Conservation (phyloP, 495 filamentous ascomycete species). For the Penicillium malachiteum region DNA sequence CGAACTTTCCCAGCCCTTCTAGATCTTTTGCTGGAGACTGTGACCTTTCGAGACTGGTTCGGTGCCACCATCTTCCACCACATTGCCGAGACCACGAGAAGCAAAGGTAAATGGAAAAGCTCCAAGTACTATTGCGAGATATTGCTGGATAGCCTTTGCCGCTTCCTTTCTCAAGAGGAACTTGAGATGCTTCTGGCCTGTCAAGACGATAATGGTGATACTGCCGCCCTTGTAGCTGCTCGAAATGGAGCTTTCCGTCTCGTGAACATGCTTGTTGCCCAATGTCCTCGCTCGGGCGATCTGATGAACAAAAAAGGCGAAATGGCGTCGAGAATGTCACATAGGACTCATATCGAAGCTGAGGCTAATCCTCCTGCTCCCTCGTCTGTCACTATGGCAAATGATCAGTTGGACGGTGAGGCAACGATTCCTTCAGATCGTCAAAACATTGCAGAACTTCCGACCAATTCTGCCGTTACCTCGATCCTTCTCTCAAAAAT, state of each 20-base stretch:
- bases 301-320: conserved; percentile 76
- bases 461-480: conserved; percentile 30
- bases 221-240: conserved; percentile 83
- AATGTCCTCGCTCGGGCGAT: conserved; percentile 72
- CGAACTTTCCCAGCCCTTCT: conserved; percentile 79
- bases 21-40: conserved; percentile 71
- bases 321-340: conserved; percentile 72
- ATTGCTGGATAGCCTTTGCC: conserved; percentile 78
- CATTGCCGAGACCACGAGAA: conserved; percentile 77
- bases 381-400: conserved; percentile 45
- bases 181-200: conserved; percentile 68
- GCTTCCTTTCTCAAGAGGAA: conserved; percentile 63
- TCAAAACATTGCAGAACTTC: conserved; percentile 11
- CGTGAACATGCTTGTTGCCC: conserved; percentile 40
- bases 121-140: conserved; percentile 90
- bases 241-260: conserved; percentile 56
- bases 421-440: conserved; percentile 24
- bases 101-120: conserved; percentile 74
- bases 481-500: conserved; percentile 42
- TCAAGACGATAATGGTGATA: conserved; percentile 82
- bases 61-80: conserved; percentile 90
- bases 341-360: conserved; percentile 30
- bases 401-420: conserved; percentile 41
- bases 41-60: conserved; percentile 71
- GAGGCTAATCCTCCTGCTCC: conserved; percentile 34